Evolutionary conservation across 2,329 filamentous ascomycete species (phyloP), one percentile per base, ranked within the genome.

Genomic region (Colletotrichum sidae): DNA sequence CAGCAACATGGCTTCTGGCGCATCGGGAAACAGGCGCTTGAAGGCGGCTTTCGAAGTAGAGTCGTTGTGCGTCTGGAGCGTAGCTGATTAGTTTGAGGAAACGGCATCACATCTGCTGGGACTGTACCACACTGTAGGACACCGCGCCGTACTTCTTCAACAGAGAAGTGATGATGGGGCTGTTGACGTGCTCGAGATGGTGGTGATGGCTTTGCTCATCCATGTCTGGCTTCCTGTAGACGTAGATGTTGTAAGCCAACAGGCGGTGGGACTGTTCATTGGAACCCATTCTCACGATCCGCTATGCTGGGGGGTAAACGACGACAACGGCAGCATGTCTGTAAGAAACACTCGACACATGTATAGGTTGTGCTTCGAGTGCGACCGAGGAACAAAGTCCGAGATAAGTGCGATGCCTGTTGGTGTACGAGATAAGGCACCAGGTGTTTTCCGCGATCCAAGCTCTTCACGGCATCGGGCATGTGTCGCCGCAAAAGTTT

Each of bases 151-250:
- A 60, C 11, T 47, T 60, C 25, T 55, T n/a, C 6, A 60, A 51
- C 4, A 60, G 51, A 2, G 42, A n/a, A 9, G 12, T 49, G 0
- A 60, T 55, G 17, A 60, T 60, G 0, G 57, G 57, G 8, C 34
- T 60, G 37, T 60, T 60, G 7, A 60, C 57, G 6, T 41, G 25
- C 35, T 60, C 57, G 0, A 55, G 4, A 42, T 60, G 57, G 1
- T 55, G 11, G 42, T 60, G 57, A 7, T 60, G 51, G 35, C 57
- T 60, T 9, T 55, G 51, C n/a, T 60, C 51, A 12, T 60, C 51
- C 52, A 55, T 55, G 6, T 13, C 57, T 55, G 51, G 35, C 33
- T 60, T 60, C 6, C 13, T 60, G 9, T 49, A 49, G 37, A 60
- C 51, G 2, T 60, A 60, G 0, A 60, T 60, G 51, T 25, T 55